These are phyloP conservation scores for Cryptococcus depauperatus DNA, from an alignment of 1,284 basidiomycete species.

Conservation along the genomic window DNA sequence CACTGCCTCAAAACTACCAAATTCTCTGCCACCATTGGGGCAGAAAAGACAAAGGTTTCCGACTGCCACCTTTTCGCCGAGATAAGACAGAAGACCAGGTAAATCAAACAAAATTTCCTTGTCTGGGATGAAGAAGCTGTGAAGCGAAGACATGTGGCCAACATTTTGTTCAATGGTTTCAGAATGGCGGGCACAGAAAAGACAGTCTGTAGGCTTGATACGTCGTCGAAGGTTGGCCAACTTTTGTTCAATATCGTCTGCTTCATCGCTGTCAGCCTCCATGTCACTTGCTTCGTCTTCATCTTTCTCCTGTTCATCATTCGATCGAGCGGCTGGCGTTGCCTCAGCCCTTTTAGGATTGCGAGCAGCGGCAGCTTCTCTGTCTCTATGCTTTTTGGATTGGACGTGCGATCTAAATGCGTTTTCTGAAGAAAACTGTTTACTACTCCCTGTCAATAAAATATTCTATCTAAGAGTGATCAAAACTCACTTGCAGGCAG, in stretches of 20 bases:
- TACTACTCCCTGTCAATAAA: constrained; percentile 50
- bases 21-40: constrained; percentile 64
- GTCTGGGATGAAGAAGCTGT: constrained; percentile 97
- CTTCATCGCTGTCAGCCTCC: constrained; percentile 42
- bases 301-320: neutral
- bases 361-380: constrained; percentile 47
- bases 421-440: constrained; percentile 81
- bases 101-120: constrained; percentile 81
- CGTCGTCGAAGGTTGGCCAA: constrained; percentile 63
- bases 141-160: constrained; percentile 74
- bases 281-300: neutral
- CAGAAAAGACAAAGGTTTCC: constrained; percentile 93
- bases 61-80: constrained; percentile 88
- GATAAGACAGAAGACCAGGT: constrained; percentile 70
- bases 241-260: constrained; percentile 49
- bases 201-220: constrained; percentile 60
- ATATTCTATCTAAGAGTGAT: neutral
- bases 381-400: constrained; percentile 86
- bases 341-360: neutral
- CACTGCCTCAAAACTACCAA: constrained; percentile 71
- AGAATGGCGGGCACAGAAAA: constrained; percentile 68
- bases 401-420: constrained; percentile 79
- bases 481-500: constrained; percentile 66
- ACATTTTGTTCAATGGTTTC: constrained; percentile 60
- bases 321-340: neutral